Evolutionary conservation across 2,329 filamentous ascomycete genomes (phyloP).

Genomic region (Diaporthe aspalathi): DNA sequence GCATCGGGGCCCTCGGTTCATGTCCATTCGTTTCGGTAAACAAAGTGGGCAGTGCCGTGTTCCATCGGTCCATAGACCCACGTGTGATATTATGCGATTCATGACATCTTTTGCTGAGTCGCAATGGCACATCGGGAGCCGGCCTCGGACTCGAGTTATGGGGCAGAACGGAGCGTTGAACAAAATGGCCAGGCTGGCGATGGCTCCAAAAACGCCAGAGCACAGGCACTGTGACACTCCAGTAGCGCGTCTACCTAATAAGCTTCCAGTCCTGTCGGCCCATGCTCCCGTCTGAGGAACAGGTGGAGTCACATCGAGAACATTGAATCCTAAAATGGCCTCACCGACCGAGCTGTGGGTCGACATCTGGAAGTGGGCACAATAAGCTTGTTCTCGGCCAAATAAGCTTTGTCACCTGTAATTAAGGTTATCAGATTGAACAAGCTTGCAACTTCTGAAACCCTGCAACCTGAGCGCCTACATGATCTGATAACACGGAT

Average conservation of each 20-base stretch:
- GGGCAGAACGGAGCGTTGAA: neutral
- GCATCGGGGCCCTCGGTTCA: neutral
- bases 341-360: neutral
- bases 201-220: too few species aligned
- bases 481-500: slow-evolving; percentile 12
- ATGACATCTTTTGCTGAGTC: neutral
- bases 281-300: neutral
- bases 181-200: too few species aligned
- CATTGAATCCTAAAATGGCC: neutral
- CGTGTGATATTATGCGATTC: neutral
- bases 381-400: neutral
- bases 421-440: slow-evolving; percentile 29
- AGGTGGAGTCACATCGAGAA: neutral
- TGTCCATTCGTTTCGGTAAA: neutral
- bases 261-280: neutral
- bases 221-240: too few species aligned
- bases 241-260: too few species aligned
- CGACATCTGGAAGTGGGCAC: neutral
- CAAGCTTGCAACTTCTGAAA: neutral
- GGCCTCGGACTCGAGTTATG: neutral
- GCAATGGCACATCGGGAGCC: neutral
- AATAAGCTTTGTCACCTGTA: slow-evolving; percentile 8
- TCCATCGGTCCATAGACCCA: neutral
- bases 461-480: neutral
- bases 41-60: neutral